phyloP scores from a whole-genome alignment of 306 rosid species.

The Rosa rugosa region DNA sequence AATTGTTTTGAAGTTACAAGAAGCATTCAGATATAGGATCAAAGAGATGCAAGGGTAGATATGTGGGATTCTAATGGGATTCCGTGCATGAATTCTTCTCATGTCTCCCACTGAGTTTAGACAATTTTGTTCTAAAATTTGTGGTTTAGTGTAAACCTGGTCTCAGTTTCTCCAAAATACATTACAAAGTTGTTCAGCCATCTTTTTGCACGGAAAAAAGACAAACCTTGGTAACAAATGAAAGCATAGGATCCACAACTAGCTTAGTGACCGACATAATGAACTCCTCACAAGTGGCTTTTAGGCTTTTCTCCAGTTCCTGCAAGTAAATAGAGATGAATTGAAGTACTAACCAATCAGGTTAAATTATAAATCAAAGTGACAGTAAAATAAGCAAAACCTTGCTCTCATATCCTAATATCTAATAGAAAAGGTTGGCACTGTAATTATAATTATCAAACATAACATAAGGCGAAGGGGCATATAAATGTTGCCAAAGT shows the following conservation, averaged over 20 bases:
- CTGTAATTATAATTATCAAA: background rate
- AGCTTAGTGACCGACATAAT: conserved; percentile 95
- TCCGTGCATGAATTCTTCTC: background rate
- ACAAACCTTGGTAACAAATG: conserved; percentile 96
- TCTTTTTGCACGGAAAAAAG: conserved; percentile 11
- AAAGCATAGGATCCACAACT: conserved; percentile 98
- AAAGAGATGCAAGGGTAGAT: background rate
- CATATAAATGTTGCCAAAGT: background rate
- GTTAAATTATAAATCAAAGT: background rate
- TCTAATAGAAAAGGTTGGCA: background rate
- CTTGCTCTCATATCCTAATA: background rate
- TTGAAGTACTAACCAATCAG: background rate
- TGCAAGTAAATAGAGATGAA: conserved; percentile 40
- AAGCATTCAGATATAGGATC: background rate
- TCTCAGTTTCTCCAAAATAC: conserved; percentile 8
- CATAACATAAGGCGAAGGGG: background rate
- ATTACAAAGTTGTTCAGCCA: background rate
- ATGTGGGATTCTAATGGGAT: background rate
- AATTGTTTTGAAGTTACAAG: background rate
- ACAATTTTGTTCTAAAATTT: background rate
- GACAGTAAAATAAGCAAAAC: background rate
- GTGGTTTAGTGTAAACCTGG: background rate
- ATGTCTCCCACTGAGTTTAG: background rate
- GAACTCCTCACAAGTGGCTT: conserved; percentile 96
- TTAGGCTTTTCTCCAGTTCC: conserved; percentile 95